Conservation (phyloP, 768 basidiomycete species). For the Postia placenta region DNA sequence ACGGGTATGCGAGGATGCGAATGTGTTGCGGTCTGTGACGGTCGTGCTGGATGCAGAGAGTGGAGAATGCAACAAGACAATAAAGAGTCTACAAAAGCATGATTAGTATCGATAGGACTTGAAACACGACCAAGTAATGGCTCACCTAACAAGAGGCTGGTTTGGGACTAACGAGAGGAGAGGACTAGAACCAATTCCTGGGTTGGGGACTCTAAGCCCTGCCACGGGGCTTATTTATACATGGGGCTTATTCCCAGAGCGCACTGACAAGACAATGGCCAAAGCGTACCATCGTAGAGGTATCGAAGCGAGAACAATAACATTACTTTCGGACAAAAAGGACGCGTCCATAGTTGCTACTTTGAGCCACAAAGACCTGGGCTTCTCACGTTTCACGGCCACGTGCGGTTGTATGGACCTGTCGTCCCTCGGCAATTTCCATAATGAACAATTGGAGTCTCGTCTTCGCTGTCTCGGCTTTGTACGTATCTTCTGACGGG, state of each 20-base stretch:
- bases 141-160: constrained; percentile 26
- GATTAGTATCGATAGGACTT: background rate
- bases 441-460: constrained; percentile 6
- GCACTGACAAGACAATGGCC: constrained; percentile 23
- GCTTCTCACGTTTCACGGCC: constrained; percentile 15
- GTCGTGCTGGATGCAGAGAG: constrained; percentile 23
- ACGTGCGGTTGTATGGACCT: constrained; percentile 16
- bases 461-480: too few relatives aligned
- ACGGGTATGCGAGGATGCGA: constrained; percentile 16
- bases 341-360: constrained; percentile 18
- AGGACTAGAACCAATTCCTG: constrained; percentile 23
- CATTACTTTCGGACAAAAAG: constrained; percentile 12
- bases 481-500: background rate
- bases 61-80: constrained; percentile 13
- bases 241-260: constrained; percentile 9
- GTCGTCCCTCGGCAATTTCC: background rate
- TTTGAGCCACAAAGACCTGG: constrained; percentile 21
- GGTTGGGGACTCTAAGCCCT: constrained; percentile 19
- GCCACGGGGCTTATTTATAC: constrained; percentile 25
- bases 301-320: constrained; percentile 29
- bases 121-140: background rate
- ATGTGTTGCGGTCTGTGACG: constrained; percentile 11
- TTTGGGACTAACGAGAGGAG: constrained; percentile 18
- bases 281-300: background rate
- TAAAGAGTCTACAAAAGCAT: constrained; percentile 14